phyloP scores from a whole-genome alignment of 305 asterid species.

The Rubia peregrina region DNA sequence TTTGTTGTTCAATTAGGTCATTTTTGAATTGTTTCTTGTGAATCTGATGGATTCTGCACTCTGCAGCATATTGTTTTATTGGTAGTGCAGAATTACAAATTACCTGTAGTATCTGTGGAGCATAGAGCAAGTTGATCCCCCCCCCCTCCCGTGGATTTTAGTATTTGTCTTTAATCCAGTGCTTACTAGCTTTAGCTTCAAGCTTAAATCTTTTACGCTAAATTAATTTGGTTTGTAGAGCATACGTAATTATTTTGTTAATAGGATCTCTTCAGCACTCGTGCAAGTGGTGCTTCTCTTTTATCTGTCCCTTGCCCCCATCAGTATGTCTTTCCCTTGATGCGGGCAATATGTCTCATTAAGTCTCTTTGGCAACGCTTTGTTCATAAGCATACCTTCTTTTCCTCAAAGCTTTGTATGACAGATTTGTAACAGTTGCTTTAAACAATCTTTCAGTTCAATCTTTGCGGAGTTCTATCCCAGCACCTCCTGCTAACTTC shows the following conservation, averaged over 20 bases:
- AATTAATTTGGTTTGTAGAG: too few relatives aligned
- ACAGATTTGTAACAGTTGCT: not conserved
- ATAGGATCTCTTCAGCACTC: not conserved
- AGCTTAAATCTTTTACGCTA: not conserved
- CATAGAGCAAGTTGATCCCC: not conserved
- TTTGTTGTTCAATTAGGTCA: not conserved
- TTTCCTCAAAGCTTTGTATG: not conserved
- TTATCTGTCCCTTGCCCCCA: not conserved
- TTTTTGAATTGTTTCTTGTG: slow-evolving; percentile 5
- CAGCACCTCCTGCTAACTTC: slow-evolving; percentile 66
- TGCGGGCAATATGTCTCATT: not conserved
- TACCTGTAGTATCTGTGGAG: not conserved
- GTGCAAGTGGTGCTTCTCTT: not conserved
- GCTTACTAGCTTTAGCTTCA: slow-evolving; percentile 1
- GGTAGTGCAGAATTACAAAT: not conserved
- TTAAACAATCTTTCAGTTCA: slow-evolving; percentile 44
- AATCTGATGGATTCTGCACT: too few relatives aligned
- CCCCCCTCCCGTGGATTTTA: not conserved
- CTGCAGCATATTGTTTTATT: not conserved
- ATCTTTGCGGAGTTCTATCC: slow-evolving; percentile 66
- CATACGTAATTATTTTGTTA: too few relatives aligned
- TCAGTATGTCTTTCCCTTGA: not conserved
- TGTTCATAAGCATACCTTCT: not conserved
- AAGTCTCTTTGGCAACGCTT: not conserved
- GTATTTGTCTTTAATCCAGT: not conserved